Evolutionary conservation across 1,139 yeast species (phyloP), one percentile per base, ranked within the genome.

Genomic region (Suhomyces wounanorum): DNA sequence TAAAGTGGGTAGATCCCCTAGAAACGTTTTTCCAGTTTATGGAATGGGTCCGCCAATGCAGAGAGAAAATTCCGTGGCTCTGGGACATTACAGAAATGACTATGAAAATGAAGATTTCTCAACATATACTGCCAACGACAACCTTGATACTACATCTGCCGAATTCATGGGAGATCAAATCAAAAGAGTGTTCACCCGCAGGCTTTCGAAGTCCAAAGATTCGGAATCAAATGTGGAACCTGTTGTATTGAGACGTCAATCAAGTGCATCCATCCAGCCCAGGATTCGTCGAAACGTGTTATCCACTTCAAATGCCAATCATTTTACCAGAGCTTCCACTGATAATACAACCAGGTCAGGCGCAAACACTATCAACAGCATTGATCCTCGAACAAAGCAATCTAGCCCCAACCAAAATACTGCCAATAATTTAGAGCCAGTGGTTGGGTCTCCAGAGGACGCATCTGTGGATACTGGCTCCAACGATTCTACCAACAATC

Each of bases 11-110:
- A 69, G 84, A 56, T 84, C 91, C 1, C 95, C 94, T 1, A 81
- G 79, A 33, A 89, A 89, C 54, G 91, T 86, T 0, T 87, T 87
- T 66, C 95, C 95, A 0, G 91, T 87, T 1, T 74, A 75, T 57
- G 94, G 89, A 2, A 86, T 87, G 92, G 90, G 88, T 0, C 74
- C 73, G 8, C 87, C 92, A 1, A 62, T 79, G 40, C 66, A 66
- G 18, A 70, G 79, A 50, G 92, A 86, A 59, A 68, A 70, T 44
- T 71, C 84, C 0, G 83, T 86, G 50, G 90, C 89, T 1, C 63
- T 69, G 7, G 77, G 76, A 0, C 44, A 46, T 6, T 41, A 45
- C 21, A 39, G 42, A 45, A 10, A 42, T 14, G 52, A 47, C 16
- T 40, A 47, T 26, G 55, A 54, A 48, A 7, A 38, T 43, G 44